Conservation (phyloP, 495 filamentous ascomycete species). For the Xylaria curta region DNA sequence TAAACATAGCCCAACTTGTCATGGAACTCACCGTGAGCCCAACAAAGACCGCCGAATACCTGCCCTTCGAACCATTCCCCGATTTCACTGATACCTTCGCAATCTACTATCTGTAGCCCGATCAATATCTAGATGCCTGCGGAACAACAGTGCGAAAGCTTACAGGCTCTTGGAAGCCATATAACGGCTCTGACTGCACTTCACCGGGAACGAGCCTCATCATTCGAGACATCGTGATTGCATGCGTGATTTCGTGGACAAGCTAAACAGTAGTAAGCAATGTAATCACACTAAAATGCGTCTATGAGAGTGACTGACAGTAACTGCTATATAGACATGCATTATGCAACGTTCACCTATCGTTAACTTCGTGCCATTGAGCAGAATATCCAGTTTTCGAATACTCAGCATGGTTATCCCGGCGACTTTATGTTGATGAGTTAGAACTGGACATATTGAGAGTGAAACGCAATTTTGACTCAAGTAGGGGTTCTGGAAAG, state of each 20-base stretch:
- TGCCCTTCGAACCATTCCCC: not conserved
- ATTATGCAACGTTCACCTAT: slow-evolving; percentile 13
- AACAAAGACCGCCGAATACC: not conserved
- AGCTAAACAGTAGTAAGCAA: slow-evolving; percentile 5
- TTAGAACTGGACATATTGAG: not conserved
- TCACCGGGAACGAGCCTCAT: not conserved
- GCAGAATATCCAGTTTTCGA: not conserved
- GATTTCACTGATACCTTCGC: not conserved
- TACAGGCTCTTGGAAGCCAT: not conserved
- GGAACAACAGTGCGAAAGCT: not conserved
- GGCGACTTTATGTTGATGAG: not conserved
- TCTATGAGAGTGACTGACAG: not conserved
- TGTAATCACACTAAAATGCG: not conserved
- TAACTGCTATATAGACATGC: not conserved
- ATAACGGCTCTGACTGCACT: not conserved
- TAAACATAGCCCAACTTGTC: not conserved
- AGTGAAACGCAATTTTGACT: not conserved
- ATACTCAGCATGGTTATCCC: not conserved
- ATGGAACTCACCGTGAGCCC: not conserved
- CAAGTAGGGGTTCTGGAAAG: not conserved
- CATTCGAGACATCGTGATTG: not conserved
- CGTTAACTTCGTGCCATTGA: not conserved
- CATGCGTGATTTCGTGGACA: slow-evolving; percentile 16
- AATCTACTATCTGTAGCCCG: not conserved
- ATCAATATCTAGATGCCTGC: not conserved